phyloP scores from a whole-genome alignment of 2,329 filamentous ascomycete genomes.

The Fusarium veterinarium region DNA sequence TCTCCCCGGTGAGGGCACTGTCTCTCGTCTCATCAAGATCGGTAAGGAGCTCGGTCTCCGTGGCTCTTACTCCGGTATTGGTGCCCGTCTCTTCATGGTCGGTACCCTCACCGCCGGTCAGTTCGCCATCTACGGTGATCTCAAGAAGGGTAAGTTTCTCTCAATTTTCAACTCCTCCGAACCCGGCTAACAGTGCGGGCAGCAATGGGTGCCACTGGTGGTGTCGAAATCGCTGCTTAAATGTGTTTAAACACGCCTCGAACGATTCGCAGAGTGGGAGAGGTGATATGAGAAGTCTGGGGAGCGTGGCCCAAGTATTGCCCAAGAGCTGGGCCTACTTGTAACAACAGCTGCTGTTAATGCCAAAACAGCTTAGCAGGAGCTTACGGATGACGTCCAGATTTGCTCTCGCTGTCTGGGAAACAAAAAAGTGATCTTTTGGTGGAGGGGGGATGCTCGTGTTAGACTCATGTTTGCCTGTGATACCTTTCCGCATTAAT shows the following conservation, averaged over 20 bases:
- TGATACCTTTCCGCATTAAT: conserved; percentile 41
- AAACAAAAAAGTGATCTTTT: conserved; percentile 40
- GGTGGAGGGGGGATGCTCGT: conserved; percentile 33
- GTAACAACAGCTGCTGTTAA: conserved; percentile 22
- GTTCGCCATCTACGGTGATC: conserved; percentile 87
- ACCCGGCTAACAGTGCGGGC: conserved; percentile 63
- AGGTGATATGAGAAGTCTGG: conserved; percentile 23
- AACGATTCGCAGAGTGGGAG: conserved; percentile 17
- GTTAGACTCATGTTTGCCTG: conserved; percentile 42
- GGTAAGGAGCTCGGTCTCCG: conserved; percentile 84
- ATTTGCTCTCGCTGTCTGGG: conserved; percentile 31
- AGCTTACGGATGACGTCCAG: conserved; percentile 29
- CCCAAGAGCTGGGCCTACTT: conserved; percentile 44
- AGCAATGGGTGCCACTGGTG: conserved; percentile 76
- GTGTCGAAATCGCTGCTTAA: conserved; percentile 72
- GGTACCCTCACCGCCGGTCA: conserved; percentile 82
- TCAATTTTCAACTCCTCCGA: background rate
- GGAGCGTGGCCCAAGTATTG: conserved; percentile 26
- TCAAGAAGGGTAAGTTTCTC: conserved; percentile 23
- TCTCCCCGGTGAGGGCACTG: conserved; percentile 85
- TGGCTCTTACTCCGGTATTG: conserved; percentile 84
- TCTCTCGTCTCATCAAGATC: conserved; percentile 86
- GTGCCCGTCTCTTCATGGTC: conserved; percentile 73
- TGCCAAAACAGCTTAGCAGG: conserved; percentile 31
- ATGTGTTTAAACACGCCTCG: background rate